Conservation (phyloP, 176 grass and related monocot species). For the Carex parvula region DNA sequence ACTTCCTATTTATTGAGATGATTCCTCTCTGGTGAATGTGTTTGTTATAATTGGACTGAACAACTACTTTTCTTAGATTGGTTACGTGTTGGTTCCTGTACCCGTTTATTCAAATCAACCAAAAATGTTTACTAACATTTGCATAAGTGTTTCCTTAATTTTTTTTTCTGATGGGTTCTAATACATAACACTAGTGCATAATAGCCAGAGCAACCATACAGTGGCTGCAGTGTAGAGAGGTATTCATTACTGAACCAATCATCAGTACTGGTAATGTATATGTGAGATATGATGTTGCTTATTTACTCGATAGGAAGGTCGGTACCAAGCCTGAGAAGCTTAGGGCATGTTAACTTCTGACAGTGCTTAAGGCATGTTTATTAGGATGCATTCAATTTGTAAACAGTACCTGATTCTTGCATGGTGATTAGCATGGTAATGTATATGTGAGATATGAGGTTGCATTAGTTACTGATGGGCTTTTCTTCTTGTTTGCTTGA, state of each 20-base stretch:
- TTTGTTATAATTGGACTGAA: slow-evolving; percentile 2
- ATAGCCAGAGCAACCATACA: not conserved
- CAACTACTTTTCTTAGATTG: not conserved
- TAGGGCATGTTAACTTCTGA: not conserved
- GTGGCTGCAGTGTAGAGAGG: not conserved
- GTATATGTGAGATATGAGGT: too few species aligned
- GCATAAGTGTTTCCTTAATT: not conserved
- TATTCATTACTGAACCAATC: not conserved
- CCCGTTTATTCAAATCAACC: not conserved
- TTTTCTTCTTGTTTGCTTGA: not conserved
- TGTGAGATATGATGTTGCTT: not conserved
- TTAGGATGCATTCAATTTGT: not conserved
- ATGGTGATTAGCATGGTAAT: too few species aligned
- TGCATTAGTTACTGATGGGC: too few species aligned
- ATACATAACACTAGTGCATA: not conserved
- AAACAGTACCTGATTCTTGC: not conserved
- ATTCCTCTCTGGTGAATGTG: slow-evolving; percentile 4
- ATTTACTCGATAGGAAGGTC: not conserved
- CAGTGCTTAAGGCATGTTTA: not conserved
- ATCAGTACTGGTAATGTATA: not conserved
- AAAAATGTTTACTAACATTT: not conserved
- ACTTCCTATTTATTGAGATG: not conserved
- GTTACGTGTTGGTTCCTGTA: not conserved
- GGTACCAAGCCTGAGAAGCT: not conserved
- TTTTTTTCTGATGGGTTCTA: not conserved